phyloP scores from a whole-genome alignment of 2,329 filamentous ascomycete genomes.

The Calonectria fujianensis region DNA sequence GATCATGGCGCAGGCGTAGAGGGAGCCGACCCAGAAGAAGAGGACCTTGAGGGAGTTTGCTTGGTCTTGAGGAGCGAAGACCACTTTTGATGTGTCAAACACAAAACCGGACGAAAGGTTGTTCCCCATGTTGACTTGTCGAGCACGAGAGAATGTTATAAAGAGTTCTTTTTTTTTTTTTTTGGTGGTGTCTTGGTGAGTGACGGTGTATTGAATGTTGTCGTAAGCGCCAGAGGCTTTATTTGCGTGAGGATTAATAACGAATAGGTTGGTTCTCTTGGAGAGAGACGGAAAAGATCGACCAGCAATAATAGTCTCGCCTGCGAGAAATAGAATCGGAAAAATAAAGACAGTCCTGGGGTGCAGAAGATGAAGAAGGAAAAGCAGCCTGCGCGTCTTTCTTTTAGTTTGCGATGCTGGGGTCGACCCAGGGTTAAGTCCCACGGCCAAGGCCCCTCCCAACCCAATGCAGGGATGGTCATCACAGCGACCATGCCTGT shows the following conservation, averaged over 20 bases:
- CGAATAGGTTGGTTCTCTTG: constrained; percentile 14
- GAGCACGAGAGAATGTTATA: background rate
- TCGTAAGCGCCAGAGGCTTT: background rate
- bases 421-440: constrained; percentile 27
- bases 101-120: constrained; percentile 63
- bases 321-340: constrained; percentile 53
- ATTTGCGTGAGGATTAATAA: background rate
- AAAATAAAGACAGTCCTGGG: constrained; percentile 14
- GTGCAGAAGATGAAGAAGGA: constrained; percentile 42
- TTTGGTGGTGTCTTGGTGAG: too few relatives aligned
- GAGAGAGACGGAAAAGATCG: constrained; percentile 18
- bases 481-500: constrained; percentile 47
- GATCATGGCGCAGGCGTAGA: constrained; percentile 65
- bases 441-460: background rate
- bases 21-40: constrained; percentile 58
- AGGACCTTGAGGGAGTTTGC: constrained; percentile 58
- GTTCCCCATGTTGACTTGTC: constrained; percentile 59
- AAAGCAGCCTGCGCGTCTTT: constrained; percentile 10
- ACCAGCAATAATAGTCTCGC: constrained; percentile 47
- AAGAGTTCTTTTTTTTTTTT: background rate
- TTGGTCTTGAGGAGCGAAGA: constrained; percentile 58
- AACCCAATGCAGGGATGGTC: constrained; percentile 43
- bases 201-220: background rate
- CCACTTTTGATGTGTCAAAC: constrained; percentile 61
- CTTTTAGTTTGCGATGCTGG: constrained; percentile 30